Conservation (phyloP, 1,139 yeast species). For the Scheffersomyces lignicola region DNA sequence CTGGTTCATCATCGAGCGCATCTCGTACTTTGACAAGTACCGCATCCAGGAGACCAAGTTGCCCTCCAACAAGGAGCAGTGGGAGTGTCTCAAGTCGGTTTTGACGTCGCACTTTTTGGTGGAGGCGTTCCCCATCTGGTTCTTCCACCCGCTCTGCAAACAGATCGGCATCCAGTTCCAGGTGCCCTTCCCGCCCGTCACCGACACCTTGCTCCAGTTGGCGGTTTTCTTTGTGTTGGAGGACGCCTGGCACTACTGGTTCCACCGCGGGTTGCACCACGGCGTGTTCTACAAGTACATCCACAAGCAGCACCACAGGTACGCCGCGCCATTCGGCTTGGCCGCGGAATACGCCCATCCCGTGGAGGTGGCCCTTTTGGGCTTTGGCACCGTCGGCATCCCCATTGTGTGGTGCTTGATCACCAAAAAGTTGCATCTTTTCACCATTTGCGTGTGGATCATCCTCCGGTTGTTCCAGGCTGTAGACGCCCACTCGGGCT, state of each 20-base stretch:
- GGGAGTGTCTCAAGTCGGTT: constrained; percentile 50
- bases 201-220: constrained; percentile 32
- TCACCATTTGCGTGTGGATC: constrained; percentile 46
- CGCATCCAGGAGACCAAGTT: constrained; percentile 45
- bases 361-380: constrained; percentile 44
- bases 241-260: constrained; percentile 51
- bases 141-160: constrained; percentile 47
- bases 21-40: constrained; percentile 42
- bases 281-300: constrained; percentile 49
- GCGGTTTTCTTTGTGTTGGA: constrained; percentile 43
- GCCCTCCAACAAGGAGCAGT: constrained; percentile 44
- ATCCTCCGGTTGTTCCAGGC: constrained; percentile 47
- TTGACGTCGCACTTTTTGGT: constrained; percentile 45
- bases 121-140: constrained; percentile 50
- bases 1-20: constrained; percentile 45
- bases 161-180: constrained; percentile 36
- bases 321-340: constrained; percentile 51
- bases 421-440: constrained; percentile 41
- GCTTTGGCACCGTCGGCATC: constrained; percentile 49
- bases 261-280: constrained; percentile 45
- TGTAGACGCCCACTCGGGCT: constrained; percentile 50
- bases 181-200: constrained; percentile 41
- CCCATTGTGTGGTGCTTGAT: constrained; percentile 42
- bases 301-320: constrained; percentile 50
- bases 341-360: constrained; percentile 54